Evolutionary conservation across 2,329 filamentous ascomycete species (phyloP).

Genomic region (Trichoderma koningiopsis): DNA sequence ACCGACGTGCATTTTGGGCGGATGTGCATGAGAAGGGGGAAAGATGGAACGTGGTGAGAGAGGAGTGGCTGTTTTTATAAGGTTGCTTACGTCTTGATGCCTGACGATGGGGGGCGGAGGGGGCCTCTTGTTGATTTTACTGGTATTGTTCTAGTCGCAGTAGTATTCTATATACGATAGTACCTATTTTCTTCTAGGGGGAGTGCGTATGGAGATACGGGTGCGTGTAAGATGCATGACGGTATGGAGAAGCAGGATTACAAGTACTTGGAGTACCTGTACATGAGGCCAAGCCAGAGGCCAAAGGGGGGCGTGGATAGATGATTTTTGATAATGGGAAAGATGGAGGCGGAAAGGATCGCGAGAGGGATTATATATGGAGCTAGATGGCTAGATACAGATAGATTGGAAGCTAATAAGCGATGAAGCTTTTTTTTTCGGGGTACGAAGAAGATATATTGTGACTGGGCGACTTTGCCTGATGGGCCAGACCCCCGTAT

Average conservation of each 20-base stretch:
- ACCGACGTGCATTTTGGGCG: slow-evolving; percentile 21
- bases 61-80: slow-evolving; percentile 23
- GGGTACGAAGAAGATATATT: background rate
- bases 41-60: slow-evolving; percentile 24
- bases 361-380: slow-evolving; percentile 1
- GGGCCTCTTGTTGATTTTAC: background rate
- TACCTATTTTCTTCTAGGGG: background rate
- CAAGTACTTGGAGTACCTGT: background rate
- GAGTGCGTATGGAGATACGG: background rate
- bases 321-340: background rate
- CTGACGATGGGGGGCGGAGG: slow-evolving; percentile 15
- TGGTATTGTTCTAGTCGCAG: background rate
- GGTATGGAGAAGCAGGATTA: slow-evolving; percentile 6
- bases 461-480: background rate
- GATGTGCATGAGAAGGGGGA: slow-evolving; percentile 24
- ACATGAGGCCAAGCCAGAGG: background rate
- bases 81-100: slow-evolving; percentile 24
- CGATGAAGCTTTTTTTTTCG: slow-evolving; percentile 11
- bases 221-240: slow-evolving; percentile 5
- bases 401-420: slow-evolving; percentile 1
- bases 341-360: background rate
- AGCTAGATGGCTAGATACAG: background rate
- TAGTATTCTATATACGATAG: background rate
- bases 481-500: background rate
- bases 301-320: background rate